phyloP scores from a whole-genome alignment of 805 yeast species.

The Kodamaea hsintzibuensis region DNA sequence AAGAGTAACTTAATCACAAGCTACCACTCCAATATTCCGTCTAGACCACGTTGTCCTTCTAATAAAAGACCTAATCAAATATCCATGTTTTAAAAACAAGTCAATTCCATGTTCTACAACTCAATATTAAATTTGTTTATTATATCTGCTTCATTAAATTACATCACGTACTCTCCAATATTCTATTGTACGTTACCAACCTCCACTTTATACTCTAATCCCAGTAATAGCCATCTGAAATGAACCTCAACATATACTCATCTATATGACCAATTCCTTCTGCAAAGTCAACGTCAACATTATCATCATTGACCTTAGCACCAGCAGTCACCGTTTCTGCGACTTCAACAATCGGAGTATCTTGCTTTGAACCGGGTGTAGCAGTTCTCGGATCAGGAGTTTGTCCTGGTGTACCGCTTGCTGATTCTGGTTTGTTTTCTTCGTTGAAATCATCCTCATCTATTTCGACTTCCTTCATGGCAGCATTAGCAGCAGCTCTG shows the following conservation, averaged over 20 bases:
- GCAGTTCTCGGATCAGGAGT: slow-evolving; percentile 26
- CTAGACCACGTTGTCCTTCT: too few species aligned
- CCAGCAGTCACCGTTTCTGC: slow-evolving; percentile 5
- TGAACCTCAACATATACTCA: slow-evolving; percentile 91
- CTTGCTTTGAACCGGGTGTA: slow-evolving; percentile 10
- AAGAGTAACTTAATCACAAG: too few species aligned
- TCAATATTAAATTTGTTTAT: too few species aligned
- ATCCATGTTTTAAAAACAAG: too few species aligned
- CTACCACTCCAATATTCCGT: too few species aligned
- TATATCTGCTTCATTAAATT: neutral
- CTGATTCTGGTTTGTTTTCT: slow-evolving; percentile 23
- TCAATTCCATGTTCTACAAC: too few species aligned
- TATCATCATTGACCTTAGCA: slow-evolving; percentile 17
- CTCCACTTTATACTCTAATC: neutral
- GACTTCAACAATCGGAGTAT: slow-evolving; percentile 13
- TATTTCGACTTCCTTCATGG: slow-evolving; percentile 79
- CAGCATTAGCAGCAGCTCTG: slow-evolving; percentile 84
- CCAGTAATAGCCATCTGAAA: slow-evolving; percentile 75
- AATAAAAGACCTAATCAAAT: too few species aligned
- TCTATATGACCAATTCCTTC: slow-evolving; percentile 83
- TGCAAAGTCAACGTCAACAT: slow-evolving; percentile 46
- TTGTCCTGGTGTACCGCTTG: slow-evolving; percentile 24
- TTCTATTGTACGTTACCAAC: neutral
- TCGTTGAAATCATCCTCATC: slow-evolving; percentile 87
- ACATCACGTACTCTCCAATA: neutral